Conservation (phyloP, 78 protist species). For the Tieghemostelium lacteum region DNA sequence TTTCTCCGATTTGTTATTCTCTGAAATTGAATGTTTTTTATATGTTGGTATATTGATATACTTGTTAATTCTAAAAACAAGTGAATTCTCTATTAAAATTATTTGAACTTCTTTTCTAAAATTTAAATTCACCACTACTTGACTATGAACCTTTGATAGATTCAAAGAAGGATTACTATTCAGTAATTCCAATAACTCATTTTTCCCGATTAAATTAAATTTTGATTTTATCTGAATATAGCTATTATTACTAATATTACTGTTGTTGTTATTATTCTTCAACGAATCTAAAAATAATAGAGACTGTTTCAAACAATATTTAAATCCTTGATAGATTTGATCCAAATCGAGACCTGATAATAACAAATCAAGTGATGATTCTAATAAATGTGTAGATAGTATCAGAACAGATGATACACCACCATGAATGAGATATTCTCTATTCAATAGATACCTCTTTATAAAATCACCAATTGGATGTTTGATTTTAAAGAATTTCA, state of each 20-base stretch:
- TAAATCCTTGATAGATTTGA: conserved; percentile 12
- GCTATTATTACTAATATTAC: background rate
- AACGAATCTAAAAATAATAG: background rate
- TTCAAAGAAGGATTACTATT: background rate
- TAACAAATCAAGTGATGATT: conserved; percentile 7
- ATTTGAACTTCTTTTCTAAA: background rate
- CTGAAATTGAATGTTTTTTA: background rate
- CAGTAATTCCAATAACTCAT: background rate
- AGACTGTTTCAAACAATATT: background rate
- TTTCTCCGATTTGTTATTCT: background rate
- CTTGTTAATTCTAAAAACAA: background rate
- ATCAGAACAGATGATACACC: conserved; percentile 2
- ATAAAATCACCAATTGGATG: conserved; percentile 38
- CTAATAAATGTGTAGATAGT: background rate
- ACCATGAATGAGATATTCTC: conserved; percentile 9
- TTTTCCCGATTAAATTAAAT: background rate
- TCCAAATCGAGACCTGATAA: conserved; percentile 23
- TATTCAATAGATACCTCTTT: conserved; percentile 7
- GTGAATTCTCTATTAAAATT: background rate
- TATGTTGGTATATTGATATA: background rate
- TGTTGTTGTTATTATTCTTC: background rate
- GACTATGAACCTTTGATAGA: no score
- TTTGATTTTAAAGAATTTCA: conserved; percentile 21
- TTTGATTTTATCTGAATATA: background rate
- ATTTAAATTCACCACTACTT: no score